phyloP scores from a whole-genome alignment of 2,329 filamentous ascomycete genomes.

The Trichophyton schoenleinii region DNA sequence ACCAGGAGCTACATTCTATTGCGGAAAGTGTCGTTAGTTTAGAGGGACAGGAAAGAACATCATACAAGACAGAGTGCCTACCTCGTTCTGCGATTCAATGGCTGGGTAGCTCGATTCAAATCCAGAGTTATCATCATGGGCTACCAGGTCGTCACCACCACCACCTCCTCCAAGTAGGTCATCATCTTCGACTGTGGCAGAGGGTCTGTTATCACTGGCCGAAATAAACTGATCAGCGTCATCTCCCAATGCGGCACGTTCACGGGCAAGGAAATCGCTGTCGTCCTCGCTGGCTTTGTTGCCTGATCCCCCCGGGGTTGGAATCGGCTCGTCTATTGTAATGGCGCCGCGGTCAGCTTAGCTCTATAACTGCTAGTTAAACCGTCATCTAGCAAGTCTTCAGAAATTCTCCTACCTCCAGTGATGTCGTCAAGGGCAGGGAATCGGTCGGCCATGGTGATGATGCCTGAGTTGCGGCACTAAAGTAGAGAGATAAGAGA shows the following conservation, averaged over 20 bases:
- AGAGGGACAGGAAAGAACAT: not conserved
- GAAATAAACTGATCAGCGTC: constrained; percentile 85
- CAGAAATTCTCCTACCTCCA: not conserved
- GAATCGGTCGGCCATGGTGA: constrained; percentile 61
- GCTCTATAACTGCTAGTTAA: not conserved
- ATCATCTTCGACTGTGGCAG: constrained; percentile 48
- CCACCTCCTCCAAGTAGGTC: constrained; percentile 51
- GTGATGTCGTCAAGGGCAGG: constrained; percentile 64
- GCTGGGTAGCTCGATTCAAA: constrained; percentile 91
- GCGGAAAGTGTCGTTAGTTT: not conserved
- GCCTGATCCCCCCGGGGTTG: constrained; percentile 17
- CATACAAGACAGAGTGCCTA: constrained; percentile 27
- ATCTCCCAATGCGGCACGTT: constrained; percentile 80
- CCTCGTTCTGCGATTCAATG: constrained; percentile 61
- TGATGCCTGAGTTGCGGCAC: not conserved
- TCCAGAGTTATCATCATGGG: constrained; percentile 36
- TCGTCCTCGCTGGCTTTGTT: constrained; percentile 33
- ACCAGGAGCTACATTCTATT: constrained; percentile 57
- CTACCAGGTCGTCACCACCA: constrained; percentile 20
- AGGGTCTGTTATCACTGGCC: constrained; percentile 45
- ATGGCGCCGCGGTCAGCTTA: not conserved
- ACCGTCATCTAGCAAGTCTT: not conserved
- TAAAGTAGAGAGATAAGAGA: constrained; percentile 5
- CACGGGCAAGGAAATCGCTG: constrained; percentile 81
- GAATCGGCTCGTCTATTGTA: constrained; percentile 16